These are phyloP conservation scores for Ilex asprella DNA, from an alignment of 257 asterid species.

Conservation along the genomic window DNA sequence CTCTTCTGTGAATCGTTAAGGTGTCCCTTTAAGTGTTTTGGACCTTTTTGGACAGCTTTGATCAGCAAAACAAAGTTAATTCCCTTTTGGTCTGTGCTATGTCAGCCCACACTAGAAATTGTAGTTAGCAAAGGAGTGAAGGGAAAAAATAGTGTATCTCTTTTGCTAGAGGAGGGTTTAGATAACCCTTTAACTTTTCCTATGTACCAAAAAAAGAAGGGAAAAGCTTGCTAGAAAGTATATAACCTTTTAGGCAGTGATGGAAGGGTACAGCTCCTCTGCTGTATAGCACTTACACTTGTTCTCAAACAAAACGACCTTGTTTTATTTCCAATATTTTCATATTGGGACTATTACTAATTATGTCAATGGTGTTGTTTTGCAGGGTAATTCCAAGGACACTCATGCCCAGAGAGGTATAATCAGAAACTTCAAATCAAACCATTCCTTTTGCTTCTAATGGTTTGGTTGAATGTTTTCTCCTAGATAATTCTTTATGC, in stretches of 20 bases:
- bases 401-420: constrained; percentile 92
- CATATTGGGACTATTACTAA: neutral
- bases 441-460: neutral
- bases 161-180: too few species aligned
- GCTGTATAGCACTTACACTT: too few species aligned
- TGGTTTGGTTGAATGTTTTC: too few species aligned
- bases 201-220: too few species aligned
- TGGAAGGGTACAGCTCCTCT: too few species aligned
- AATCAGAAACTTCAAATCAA: neutral
- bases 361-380: neutral
- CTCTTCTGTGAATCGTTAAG: neutral
- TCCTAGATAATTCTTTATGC: too few species aligned
- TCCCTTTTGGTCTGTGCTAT: constrained; percentile 11
- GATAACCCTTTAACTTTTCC: too few species aligned
- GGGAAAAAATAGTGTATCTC: too few species aligned
- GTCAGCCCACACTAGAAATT: constrained; percentile 9
- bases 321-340: too few species aligned
- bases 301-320: too few species aligned
- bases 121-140: neutral
- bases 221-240: constrained; percentile 2
- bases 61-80: constrained; percentile 1
- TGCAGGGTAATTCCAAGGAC: constrained; percentile 90
- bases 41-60: constrained; percentile 7
- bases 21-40: neutral
- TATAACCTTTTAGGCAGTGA: constrained; percentile 10